Percentiles rank a stretch among this genome's conserved stretches.
Evolutionary conservation across 1,284 basidiomycete genomes (phyloP).

Genomic region (Tremellales sp.): DNA sequence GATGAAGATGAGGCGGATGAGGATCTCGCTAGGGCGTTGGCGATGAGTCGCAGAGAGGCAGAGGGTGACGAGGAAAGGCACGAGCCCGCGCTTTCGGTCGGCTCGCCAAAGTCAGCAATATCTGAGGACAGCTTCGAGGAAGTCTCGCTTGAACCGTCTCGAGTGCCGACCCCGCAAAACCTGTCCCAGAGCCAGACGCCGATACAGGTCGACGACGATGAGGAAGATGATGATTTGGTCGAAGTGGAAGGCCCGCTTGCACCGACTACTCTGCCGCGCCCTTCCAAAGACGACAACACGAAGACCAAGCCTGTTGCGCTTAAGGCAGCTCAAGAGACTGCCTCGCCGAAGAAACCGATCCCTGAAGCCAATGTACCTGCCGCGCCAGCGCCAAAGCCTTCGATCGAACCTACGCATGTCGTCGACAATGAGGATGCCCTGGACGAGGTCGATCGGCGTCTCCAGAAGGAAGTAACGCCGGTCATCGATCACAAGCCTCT

Average conservation of each 20-base stretch:
- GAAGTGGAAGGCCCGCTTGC: conserved; percentile 1
- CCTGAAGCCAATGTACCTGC: too few relatives aligned
- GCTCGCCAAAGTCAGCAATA: conserved; percentile 16
- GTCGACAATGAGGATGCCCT: too few relatives aligned
- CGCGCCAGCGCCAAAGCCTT: too few relatives aligned
- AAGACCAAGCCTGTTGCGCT: too few relatives aligned
- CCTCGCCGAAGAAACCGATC: too few relatives aligned
- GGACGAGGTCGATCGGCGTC: too few relatives aligned
- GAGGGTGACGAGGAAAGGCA: conserved; percentile 10
- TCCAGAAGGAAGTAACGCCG: too few relatives aligned
- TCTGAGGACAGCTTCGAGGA: conserved; percentile 29
- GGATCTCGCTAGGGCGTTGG: conserved; percentile 34
- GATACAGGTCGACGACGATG: conserved; percentile 9
- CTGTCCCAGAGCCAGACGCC: background rate
- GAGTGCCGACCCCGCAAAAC: conserved; percentile 6
- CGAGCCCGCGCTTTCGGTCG: conserved; percentile 13
- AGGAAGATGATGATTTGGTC: conserved; percentile 12
- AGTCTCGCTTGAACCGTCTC: conserved; percentile 12
- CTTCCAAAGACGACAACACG: background rate
- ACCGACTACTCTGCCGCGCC: background rate
- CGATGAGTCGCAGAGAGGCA: conserved; percentile 24
- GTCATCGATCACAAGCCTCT: too few relatives aligned
- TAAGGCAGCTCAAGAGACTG: too few relatives aligned
- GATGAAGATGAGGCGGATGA: conserved; percentile 40
- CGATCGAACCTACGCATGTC: too few relatives aligned